Base-by-base conservation (phyloP, 441 rosid species). In the Adansonia rubrostipa region DNA sequence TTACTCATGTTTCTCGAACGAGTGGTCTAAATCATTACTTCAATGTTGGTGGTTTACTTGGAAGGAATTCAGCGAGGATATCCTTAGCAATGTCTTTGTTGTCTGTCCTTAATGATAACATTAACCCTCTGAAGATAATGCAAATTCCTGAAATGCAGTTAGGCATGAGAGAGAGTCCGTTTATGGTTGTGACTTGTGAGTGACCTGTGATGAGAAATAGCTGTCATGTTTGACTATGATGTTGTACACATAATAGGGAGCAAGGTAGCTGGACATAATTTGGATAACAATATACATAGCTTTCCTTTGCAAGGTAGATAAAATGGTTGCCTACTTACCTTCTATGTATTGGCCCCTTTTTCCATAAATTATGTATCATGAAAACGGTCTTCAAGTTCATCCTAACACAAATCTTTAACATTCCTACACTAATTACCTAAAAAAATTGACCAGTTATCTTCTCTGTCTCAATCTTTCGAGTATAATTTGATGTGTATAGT, bases 21-120 rank as follows among this genome's bases (percentile, higher is more conserved):
- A 17, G 54, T 53, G 61, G 63, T 19, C 54, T 71, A 71, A 53
- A 51, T 2, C 44, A 53, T 71, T 28, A 51, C 62, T 51, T 28
- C 22, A 50, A n/a, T 70, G 58, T 70, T 50, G 75, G 62, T 13
- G 9, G 14, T 51, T 71, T 51, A 51, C 15, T 67, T 33, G 45
- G 51, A 44, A 67, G 8, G 53, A 67, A 67, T 42, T 44, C 22
- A 17, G 56, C n/a, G 6, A 44, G n/a, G 24, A 67, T 67, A 1
- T 68, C 36, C 20, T 68, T 45, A 19, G 72, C 28, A 19, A 45
- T 68, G 72, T 8, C 33, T 68, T 45, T 22, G 13, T 17, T 10
- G 36, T 68, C 11, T 36, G 17, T 22, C 56, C 33, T 66, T 68
- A 45, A 45, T 20, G n/a, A 69, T 48, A 6, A 50, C 2, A 69